Evolutionary conservation across 2,329 filamentous ascomycete genomes (phyloP).

Genomic region (Ustulina deusta): DNA sequence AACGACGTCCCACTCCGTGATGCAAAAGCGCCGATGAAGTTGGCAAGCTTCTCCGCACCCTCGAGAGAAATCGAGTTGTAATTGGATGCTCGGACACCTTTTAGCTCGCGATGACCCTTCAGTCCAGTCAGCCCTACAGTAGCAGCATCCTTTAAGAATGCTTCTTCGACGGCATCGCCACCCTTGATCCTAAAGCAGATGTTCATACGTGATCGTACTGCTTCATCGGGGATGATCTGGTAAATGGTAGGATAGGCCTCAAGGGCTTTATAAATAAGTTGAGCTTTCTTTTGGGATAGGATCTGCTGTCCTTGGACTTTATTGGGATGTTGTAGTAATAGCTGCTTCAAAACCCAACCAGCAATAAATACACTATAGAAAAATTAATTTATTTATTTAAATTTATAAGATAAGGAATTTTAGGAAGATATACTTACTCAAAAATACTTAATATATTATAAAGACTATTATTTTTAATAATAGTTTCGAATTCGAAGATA

Average conservation of each 20-base stretch:
- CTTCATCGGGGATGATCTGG: conserved; percentile 79
- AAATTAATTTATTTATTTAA: not conserved
- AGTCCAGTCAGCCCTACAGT: conserved; percentile 78
- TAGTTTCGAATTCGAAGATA: conserved; percentile 85
- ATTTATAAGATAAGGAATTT: not conserved
- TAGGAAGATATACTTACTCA: conserved; percentile 62
- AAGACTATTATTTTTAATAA: conserved; percentile 91
- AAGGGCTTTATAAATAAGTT: conserved; percentile 79
- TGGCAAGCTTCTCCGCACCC: conserved; percentile 74
- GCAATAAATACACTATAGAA: conserved; percentile 81
- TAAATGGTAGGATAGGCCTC: conserved; percentile 82
- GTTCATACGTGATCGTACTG: conserved; percentile 88
- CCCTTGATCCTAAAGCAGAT: conserved; percentile 85
- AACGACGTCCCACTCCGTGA: not conserved
- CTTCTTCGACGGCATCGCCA: conserved; percentile 77
- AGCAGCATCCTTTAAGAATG: conserved; percentile 80
- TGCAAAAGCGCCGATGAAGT: conserved; percentile 55
- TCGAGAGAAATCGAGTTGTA: conserved; percentile 82
- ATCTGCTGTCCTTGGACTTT: conserved; percentile 83
- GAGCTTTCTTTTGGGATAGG: conserved; percentile 79
- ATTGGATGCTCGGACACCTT: conserved; percentile 86
- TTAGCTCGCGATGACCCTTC: conserved; percentile 89
- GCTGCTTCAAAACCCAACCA: conserved; percentile 84
- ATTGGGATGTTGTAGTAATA: conserved; percentile 73
- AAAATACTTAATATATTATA: conserved; percentile 98